Conservation (phyloP, 805 yeast species). For the Myxozyma neglecta region DNA sequence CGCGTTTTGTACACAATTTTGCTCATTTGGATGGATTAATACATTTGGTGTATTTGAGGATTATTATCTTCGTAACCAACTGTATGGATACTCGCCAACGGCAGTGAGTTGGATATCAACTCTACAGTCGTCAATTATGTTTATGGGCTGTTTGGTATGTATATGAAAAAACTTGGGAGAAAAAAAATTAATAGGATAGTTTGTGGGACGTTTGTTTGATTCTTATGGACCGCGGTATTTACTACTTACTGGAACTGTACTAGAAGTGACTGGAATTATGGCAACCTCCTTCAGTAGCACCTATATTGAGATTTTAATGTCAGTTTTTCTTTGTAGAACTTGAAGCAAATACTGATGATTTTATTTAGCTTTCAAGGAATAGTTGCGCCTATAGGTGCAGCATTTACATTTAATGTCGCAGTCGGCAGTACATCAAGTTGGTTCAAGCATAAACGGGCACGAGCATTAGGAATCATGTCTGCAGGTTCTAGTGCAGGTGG, state of each 20-base stretch:
- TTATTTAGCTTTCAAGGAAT: conserved; percentile 44
- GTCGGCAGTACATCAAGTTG: conserved; percentile 37
- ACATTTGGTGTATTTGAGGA: conserved; percentile 37
- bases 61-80: conserved; percentile 35
- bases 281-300: conserved; percentile 42
- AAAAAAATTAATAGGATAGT: background rate
- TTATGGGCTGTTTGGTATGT: conserved; percentile 34
- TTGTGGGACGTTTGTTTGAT: conserved; percentile 31
- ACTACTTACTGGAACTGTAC: conserved; percentile 32
- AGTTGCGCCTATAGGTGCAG: conserved; percentile 23
- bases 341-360: conserved; percentile 47
- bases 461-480: conserved; percentile 50
- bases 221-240: conserved; percentile 27
- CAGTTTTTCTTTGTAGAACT: conserved; percentile 42
- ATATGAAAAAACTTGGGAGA: conserved; percentile 26
- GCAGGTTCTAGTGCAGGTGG: conserved; percentile 58
- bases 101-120: conserved; percentile 42
- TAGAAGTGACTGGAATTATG: conserved; percentile 38
- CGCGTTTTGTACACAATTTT: conserved; percentile 56
- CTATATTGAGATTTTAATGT: conserved; percentile 54
- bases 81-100: conserved; percentile 33
- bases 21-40: conserved; percentile 56
- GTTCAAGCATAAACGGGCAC: conserved; percentile 47
- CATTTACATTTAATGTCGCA: conserved; percentile 22
- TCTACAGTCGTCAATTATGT: conserved; percentile 37